Evolutionary conservation across 345 rosid species (phyloP), one percentile per base, ranked within the genome.

Genomic region (Hevea brasiliensis): DNA sequence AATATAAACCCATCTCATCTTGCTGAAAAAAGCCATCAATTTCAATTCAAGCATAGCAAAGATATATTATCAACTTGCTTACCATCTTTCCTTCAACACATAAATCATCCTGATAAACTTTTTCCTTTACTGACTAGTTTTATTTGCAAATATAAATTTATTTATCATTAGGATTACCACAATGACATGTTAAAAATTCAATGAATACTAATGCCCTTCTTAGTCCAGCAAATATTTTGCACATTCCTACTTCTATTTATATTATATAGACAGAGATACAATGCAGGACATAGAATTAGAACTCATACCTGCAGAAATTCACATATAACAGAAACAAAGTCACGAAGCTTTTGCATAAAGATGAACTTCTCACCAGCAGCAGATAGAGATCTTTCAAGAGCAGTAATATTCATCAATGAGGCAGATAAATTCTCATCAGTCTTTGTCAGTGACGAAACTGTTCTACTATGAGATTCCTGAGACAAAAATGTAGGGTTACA

Each of bases 311-410:
- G 94, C 93, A 95, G 86, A 84, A 95, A 92, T 79, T 91, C 94
- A 84, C 98, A 92, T 83, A 91, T 77, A 85, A 89, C 92, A 87
- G 99, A 89, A 84, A 95, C 82, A 84, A 86, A 95, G 89, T 89
- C 86, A 85, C 96, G 96, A 79, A 95, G 93, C 88, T 91, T 91
- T 88, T 95, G 98, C 99, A 91, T 89, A 90, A 91, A 95, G 83
- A 95, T 85, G 92, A 85, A 95, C 97, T 89, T 92, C 90, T 95
- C 98, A 84, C 93, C 93, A 71, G 98, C 97, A 59, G 90, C 94
- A 77, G 92, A 73, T 57, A 88, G 80, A 78, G 96, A 84, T 69
- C 81, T 87, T 71, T 95, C 98, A 71, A 92, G 92, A 62, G 84
- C 83, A 78, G 89, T 83, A 74, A 92, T 87, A 80, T 86, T 88